Evolutionary conservation across 23 red algal genomes (phyloP), one percentile per base, ranked within the genome.

Genomic region (Gracilaria gracilis): DNA sequence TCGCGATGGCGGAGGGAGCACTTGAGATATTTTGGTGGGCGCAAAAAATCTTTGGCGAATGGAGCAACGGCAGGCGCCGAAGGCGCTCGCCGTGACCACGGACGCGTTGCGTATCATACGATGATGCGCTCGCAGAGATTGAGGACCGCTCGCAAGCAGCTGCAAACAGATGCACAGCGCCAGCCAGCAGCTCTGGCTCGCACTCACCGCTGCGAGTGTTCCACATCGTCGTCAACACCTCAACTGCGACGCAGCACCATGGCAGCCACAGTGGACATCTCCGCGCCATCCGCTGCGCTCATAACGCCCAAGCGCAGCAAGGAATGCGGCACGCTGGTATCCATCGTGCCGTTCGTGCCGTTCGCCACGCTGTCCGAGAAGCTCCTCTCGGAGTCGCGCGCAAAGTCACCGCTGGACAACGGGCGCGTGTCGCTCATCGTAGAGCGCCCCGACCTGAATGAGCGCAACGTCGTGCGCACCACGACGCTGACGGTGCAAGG

Each of bases 401-500:
- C 27, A 4, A 14, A 36, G 17, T 20, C 62, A 28, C 86, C 86
- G 33, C 57, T 21, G 0, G 73, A 65, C 51, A 39, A 62, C 59
- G 86, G 86, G 11, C 23, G 49, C 37, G 72, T 90, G 14, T 80
- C 71, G 19, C 72, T 80, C 23, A 48, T 90, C 12, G 86, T 90
- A 16, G 64, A 80, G 34, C 70, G 86, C 19, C 86, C 86, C 8
- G 51, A 44, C 51, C 14, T 67, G 0, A 90, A 90, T 24, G 48
- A 21, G 36, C 86, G 86, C 25, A n/a, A 27, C 37, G 7, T 90
- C 27, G 86, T 80, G 53, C 20, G 15, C 28, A 32, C 11, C 11
- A 53, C 86, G 6, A 66, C 23, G 17, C 39, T 90, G 7, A 57
- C 71, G 0, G 86, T 81, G 6, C 12, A 23, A 2, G 29, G 47